Base-by-base conservation (phyloP, 2,329 filamentous ascomycete species). In the Colletotrichum zoysiae region DNA sequence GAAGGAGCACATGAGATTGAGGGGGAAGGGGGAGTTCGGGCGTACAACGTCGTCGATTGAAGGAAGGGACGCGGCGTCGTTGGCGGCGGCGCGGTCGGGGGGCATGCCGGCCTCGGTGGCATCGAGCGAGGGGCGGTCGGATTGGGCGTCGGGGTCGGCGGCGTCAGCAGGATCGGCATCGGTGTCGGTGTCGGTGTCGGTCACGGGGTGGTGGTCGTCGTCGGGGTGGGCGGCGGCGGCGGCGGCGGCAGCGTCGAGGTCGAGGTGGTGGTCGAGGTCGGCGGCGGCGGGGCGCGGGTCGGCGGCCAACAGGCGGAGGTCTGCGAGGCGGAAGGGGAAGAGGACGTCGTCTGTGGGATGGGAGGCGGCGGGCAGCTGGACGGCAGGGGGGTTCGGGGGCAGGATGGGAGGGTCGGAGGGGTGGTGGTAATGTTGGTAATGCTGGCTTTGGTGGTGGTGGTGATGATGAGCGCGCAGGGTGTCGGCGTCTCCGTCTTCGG, bases 1-100 rank as follows among this genome's bases (percentile, higher is more conserved):
- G 14, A 18, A 26, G 14, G 14, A 18, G 40, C 16, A 46, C n/a
- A 1, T 14, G 3, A 6, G 11, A 5, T n/a, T n/a, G 35, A 14
- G 8, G 20, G 11, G 35, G 42, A 9, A 7, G 8, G 3, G 33
- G 33, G 6, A 5, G 14, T 1, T 11, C 26, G 4, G 16, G n/a
- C 58, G 33, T 61, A 61, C 58, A 5, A 11, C 5, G 26, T 46
- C 58, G 30, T 61, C 58, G 18, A 48, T 48, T n/a, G 40, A 30
- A 48, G n/a, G 1, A 3, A 63, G 33, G 23, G 60, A 63, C 30
- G 33, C 33, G 14, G 42, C 26, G 18, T 61, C 58, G 33, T 46
- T 40, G 16, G 16, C n/a, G 46, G 42, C 18, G 26, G 38, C 30
- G 18, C 20, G 42, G 20, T 30, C 57, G 26, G 30, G 7, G 14